Evolutionary conservation across 768 basidiomycete genomes (phyloP), one percentile per base, ranked within the genome.

Genomic region (Asterophora lycoperdoides): DNA sequence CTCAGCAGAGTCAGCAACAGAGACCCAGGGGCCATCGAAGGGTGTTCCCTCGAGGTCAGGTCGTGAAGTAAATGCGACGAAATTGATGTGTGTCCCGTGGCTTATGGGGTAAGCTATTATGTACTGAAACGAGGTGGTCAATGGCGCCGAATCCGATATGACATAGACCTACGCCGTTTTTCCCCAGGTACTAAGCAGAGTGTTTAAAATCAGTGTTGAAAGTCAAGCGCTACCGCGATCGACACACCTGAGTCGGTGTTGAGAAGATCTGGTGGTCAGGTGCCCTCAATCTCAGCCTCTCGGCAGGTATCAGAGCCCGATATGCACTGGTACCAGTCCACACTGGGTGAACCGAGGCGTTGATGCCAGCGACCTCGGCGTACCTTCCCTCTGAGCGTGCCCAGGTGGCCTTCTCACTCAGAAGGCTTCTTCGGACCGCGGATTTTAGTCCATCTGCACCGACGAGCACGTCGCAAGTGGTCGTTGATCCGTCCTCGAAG

Each of bases 381-480:
- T 53, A 57, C 28, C 63, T 60, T 6, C 68, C 67, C 50, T 69
- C 65, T 46, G 58, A 61, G 53, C 63, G 68, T 40, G 68, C 64
- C 55, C 61, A 54, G 37, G 60, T 60, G 2, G 65, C 68, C 50
- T 70, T 69, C 56, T 73, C 73, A 40, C 53, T 57, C 41, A 76
- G 51, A 38, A 79, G 55, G 4, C 64, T 60, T 26, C 64, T 60
- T 30, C 77, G 68, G 55, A 82, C 77, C 48, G 68, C 70, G 26
- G 82, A 84, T 64, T 79, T 80, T 50, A 86, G 51, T 4, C 84
- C 84, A 54, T 86, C 84, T n/a, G 83, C 83, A 32, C 84, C 84
- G 44, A 86, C 64, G 64, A 89, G 75, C 9, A 86, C 60, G 60
- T 88, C 84, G 58, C 83, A 86, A 18, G 70, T 68, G 4, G 80